Evolutionary conservation across 208 protist species (phyloP).

Genomic region (Naegleria fowleri): DNA sequence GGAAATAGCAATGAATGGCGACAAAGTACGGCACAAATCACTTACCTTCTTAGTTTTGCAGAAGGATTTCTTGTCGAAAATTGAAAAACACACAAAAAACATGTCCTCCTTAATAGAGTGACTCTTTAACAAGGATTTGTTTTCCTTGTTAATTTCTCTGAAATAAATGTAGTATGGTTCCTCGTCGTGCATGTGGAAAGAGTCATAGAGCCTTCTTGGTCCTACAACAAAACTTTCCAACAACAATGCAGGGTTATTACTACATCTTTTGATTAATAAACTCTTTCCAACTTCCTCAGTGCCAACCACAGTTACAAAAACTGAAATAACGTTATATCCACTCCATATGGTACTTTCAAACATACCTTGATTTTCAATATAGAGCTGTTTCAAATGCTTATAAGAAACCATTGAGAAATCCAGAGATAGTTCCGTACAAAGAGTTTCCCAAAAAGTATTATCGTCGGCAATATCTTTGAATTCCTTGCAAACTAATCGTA

Average conservation of each 20-base stretch:
- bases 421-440: background rate
- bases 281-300: background rate
- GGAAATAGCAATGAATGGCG: too few species aligned
- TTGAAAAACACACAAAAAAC: background rate
- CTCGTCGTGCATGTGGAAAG: background rate
- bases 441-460: background rate
- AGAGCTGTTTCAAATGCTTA: background rate
- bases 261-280: background rate
- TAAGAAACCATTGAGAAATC: background rate
- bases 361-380: background rate
- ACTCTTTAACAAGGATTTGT: background rate
- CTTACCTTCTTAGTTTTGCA: background rate
- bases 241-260: background rate
- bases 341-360: too few species aligned
- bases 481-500: background rate
- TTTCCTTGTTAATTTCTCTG: background rate
- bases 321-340: too few species aligned
- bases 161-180: slow-evolving; percentile 7
- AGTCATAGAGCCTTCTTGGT: background rate
- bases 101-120: background rate
- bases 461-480: background rate
- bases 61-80: background rate
- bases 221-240: background rate
- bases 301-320: background rate
- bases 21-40: too few species aligned